phyloP scores from a whole-genome alignment of 129 eudicot genomes.

The Centaurea solstitialis region DNA sequence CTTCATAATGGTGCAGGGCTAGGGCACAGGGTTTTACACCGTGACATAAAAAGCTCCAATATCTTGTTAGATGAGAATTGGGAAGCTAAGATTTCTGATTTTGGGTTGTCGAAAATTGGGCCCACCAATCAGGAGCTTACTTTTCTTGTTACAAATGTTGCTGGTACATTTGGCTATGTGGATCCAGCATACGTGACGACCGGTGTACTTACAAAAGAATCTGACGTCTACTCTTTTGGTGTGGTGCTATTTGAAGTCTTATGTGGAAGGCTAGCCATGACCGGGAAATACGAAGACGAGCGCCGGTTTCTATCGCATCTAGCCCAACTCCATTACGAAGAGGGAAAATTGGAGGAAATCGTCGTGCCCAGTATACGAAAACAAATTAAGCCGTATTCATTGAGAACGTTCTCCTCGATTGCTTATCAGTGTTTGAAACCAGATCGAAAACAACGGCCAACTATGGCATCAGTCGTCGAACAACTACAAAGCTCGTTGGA shows the following conservation, averaged over 20 bases:
- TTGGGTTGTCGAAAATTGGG: constrained; percentile 31
- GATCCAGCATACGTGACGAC: constrained; percentile 12
- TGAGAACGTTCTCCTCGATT: constrained; percentile 4
- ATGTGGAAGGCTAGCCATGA: constrained; percentile 11
- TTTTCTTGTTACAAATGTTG: constrained; percentile 25
- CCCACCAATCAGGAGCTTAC: constrained; percentile 23
- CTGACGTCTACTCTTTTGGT: constrained; percentile 11
- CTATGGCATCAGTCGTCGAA: constrained; percentile 5
- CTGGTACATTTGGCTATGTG: constrained; percentile 7
- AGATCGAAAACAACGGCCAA: constrained; percentile 10
- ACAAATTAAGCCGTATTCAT: constrained; percentile 17
- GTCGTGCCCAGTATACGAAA: not conserved
- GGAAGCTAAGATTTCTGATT: constrained; percentile 33
- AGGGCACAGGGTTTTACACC: constrained; percentile 21
- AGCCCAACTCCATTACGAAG: constrained; percentile 8
- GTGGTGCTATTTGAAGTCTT: constrained; percentile 21
- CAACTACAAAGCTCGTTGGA: constrained; percentile 22
- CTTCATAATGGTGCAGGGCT: constrained; percentile 12
- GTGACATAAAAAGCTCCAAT: constrained; percentile 24
- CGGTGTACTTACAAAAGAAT: constrained; percentile 14
- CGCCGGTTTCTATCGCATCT: constrained; percentile 1
- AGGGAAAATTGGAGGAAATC: constrained; percentile 18
- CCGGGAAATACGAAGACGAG: not conserved
- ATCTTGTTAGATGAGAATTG: constrained; percentile 11
- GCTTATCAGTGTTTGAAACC: constrained; percentile 14